Evolutionary conservation across 1,284 basidiomycete genomes (phyloP).

Genomic region (Neotropicomus parvogracilis): DNA sequence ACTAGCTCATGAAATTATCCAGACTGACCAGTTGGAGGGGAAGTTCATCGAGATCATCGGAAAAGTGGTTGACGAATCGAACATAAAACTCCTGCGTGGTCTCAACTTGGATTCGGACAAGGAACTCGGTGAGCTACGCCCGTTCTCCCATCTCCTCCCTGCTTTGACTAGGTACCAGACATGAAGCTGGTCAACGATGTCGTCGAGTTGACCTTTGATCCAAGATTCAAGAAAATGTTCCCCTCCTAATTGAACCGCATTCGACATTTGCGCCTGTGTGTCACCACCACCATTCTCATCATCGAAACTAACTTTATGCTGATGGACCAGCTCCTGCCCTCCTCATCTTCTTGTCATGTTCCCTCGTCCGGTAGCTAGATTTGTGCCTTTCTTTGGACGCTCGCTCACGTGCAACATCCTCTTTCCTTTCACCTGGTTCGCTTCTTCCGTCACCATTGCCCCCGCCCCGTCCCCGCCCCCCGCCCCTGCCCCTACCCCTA

Average conservation of each 20-base stretch:
- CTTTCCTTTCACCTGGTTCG: conserved; percentile 29
- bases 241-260: conserved; percentile 14
- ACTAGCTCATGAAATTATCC: not conserved
- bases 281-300: not conserved
- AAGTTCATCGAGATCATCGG: conserved; percentile 77
- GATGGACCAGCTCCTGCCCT: conserved; percentile 41
- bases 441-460: conserved; percentile 36
- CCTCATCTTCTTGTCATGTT: conserved; percentile 76
- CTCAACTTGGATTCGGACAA: conserved; percentile 56
- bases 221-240: conserved; percentile 56
- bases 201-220: conserved; percentile 62
- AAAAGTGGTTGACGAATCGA: conserved; percentile 55
- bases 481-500: conserved; percentile 33
- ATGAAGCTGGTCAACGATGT: conserved; percentile 64
- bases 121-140: conserved; percentile 52
- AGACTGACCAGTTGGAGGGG: conserved; percentile 51
- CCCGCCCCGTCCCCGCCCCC: conserved; percentile 34
- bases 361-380: conserved; percentile 65
- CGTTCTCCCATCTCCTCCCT: not conserved
- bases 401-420: conserved; percentile 42
- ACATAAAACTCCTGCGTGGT: conserved; percentile 59
- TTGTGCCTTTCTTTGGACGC: conserved; percentile 72
- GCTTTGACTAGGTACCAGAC: conserved; percentile 40
- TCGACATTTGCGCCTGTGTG: not conserved
- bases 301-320: conserved; percentile 11